Conservation (phyloP, 768 basidiomycete genomes). For the Xerocomellus amylosporus region DNA sequence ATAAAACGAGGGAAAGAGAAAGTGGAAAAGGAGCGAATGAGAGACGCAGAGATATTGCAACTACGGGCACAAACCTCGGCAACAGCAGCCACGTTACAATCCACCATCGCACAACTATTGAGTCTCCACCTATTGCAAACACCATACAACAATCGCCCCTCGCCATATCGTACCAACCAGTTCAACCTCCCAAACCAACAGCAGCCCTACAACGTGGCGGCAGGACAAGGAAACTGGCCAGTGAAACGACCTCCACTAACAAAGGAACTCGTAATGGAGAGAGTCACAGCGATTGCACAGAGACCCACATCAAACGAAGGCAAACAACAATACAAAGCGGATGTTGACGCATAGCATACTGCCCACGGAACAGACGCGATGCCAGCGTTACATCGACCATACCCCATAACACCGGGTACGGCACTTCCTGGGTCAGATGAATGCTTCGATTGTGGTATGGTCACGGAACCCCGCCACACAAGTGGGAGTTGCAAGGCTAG, state of each 20-base stretch:
- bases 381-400: neutral
- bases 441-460: neutral
- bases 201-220: too few relatives aligned
- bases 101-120: neutral
- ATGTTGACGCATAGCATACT: neutral
- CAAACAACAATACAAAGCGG: neutral
- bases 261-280: neutral
- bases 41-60: neutral
- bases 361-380: neutral
- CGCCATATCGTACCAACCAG: too few relatives aligned
- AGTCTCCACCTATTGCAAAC: too few relatives aligned
- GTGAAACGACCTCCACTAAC: neutral
- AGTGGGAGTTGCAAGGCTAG: neutral
- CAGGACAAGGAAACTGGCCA: too few relatives aligned
- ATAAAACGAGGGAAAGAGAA: too few relatives aligned
- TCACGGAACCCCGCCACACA: neutral
- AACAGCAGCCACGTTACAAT: neutral
- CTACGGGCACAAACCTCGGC: neutral
- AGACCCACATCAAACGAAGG: neutral
- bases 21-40: neutral
- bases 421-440: neutral
- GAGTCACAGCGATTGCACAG: neutral
- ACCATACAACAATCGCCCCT: too few relatives aligned
- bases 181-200: too few relatives aligned
- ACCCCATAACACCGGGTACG: neutral